phyloP scores from a whole-genome alignment of 1,284 basidiomycete species.

The Apiotrichum veenhuisii region DNA sequence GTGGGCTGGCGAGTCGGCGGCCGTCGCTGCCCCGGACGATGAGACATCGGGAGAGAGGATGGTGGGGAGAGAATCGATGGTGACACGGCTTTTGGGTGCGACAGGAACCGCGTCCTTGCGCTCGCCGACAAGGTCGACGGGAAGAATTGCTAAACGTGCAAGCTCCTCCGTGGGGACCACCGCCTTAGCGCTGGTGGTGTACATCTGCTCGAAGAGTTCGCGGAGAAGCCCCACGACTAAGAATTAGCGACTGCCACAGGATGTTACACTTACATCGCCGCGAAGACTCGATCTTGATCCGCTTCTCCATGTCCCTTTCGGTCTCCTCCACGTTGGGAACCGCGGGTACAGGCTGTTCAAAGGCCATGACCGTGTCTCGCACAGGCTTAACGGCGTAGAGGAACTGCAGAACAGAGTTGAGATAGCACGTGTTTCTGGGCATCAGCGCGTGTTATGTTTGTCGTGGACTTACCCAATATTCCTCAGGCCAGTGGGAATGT shows the following conservation, averaged over 20 bases:
- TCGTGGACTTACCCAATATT: constrained; percentile 40
- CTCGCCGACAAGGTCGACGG: constrained; percentile 15
- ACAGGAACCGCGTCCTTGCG: constrained; percentile 5
- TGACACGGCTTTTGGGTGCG: constrained; percentile 6
- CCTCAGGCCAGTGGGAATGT: constrained; percentile 47
- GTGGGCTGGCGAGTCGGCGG: constrained; percentile 14
- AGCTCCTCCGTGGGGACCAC: constrained; percentile 47
- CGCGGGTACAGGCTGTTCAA: constrained; percentile 14
- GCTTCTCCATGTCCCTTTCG: constrained; percentile 10
- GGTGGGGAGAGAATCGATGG: constrained; percentile 13
- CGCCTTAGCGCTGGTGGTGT: constrained; percentile 35
- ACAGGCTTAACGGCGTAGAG: constrained; percentile 47
- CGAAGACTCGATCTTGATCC: constrained; percentile 18
- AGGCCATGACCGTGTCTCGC: constrained; percentile 40
- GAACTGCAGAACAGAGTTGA: constrained; percentile 49
- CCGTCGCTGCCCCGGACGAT: constrained; percentile 31
- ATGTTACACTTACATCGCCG: constrained; percentile 33
- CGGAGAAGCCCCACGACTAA: constrained; percentile 41
- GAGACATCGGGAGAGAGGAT: constrained; percentile 20
- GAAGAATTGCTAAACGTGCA: constrained; percentile 45
- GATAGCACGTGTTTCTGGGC: constrained; percentile 42
- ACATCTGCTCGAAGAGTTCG: constrained; percentile 41
- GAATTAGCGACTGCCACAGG: constrained; percentile 3
- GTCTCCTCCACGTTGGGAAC: neutral
- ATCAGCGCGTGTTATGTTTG: neutral